Conservation (phyloP, 1,139 yeast genomes). For the Yamadazyma spencermartinsiae region DNA sequence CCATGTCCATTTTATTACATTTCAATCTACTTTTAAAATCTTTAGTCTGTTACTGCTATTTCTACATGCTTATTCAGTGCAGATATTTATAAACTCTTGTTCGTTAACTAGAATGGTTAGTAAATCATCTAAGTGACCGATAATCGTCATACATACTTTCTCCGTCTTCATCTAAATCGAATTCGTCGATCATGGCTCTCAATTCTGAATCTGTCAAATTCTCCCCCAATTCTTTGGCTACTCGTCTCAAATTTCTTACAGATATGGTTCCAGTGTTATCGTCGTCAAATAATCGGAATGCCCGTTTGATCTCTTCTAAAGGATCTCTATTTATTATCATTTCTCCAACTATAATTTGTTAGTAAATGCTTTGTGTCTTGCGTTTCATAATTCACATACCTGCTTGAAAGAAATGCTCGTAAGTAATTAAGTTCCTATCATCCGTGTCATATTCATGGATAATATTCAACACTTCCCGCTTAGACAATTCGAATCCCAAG, state of each 20-base stretch:
- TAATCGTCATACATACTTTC: constrained; percentile 51
- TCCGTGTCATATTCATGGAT: constrained; percentile 82
- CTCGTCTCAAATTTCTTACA: constrained; percentile 78
- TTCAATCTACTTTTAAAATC: too few species aligned
- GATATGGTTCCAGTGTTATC: constrained; percentile 86
- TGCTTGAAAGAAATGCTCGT: constrained; percentile 77
- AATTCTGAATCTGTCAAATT: constrained; percentile 89
- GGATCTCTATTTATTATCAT: constrained; percentile 86
- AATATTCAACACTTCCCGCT: constrained; percentile 77
- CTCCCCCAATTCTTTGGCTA: constrained; percentile 92
- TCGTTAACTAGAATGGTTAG: constrained; percentile 55
- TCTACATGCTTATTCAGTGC: constrained; percentile 55
- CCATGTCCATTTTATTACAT: background rate
- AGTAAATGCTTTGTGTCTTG: constrained; percentile 19
- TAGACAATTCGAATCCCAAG: constrained; percentile 83
- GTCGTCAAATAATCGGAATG: constrained; percentile 87
- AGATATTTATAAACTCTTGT: constrained; percentile 89
- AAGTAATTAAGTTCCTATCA: constrained; percentile 69
- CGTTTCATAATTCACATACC: constrained; percentile 41
- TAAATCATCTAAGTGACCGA: background rate
- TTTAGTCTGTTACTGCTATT: background rate
- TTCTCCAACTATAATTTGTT: constrained; percentile 57
- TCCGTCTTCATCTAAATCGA: constrained; percentile 95
- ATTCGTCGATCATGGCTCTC: constrained; percentile 96
- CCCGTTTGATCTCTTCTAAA: constrained; percentile 85